These are phyloP conservation scores for Cladophialophora yegresii DNA, from an alignment of 2,329 filamentous ascomycete species.

Conservation along the genomic window DNA sequence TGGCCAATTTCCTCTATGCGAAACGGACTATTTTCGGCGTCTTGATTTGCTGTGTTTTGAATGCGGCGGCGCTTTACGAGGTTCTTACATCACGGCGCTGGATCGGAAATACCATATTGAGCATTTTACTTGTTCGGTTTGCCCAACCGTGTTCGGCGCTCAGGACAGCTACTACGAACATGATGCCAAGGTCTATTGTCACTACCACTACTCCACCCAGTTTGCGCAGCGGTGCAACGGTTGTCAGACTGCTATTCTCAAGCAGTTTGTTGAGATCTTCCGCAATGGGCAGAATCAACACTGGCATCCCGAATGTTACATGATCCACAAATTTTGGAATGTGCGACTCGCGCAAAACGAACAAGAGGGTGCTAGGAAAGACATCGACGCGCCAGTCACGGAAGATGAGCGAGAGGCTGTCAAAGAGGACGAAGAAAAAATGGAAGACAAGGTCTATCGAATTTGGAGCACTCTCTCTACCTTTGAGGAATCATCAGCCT, in stretches of 20 bases:
- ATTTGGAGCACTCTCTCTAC: constrained; percentile 98
- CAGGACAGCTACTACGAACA: constrained; percentile 99
- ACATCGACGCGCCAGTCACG: constrained; percentile 59
- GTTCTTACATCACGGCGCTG: constrained; percentile 95
- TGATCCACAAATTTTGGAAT: constrained; percentile 99
- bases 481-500: constrained; percentile 96
- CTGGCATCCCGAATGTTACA: constrained; percentile 99
- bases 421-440: constrained; percentile 82
- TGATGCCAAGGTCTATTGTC: constrained; percentile 92
- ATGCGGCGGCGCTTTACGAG: constrained; percentile 87
- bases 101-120: constrained; percentile 99
- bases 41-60: constrained; percentile 88
- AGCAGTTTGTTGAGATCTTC: constrained; percentile 99
- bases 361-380: constrained; percentile 51
- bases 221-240: constrained; percentile 96
- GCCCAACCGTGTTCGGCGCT: constrained; percentile 95
- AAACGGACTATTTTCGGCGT: constrained; percentile 94
- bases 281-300: constrained; percentile 97
- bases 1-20: constrained; percentile 87
- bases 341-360: constrained; percentile 73
- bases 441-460: constrained; percentile 96
- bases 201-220: constrained; percentile 97
- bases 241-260: constrained; percentile 93
- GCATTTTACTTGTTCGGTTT: constrained; percentile 97
- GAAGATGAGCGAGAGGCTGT: constrained; percentile 73